phyloP scores from a whole-genome alignment of 352 stramenopile genomes.

The Hyphochytrium catenoides region DNA sequence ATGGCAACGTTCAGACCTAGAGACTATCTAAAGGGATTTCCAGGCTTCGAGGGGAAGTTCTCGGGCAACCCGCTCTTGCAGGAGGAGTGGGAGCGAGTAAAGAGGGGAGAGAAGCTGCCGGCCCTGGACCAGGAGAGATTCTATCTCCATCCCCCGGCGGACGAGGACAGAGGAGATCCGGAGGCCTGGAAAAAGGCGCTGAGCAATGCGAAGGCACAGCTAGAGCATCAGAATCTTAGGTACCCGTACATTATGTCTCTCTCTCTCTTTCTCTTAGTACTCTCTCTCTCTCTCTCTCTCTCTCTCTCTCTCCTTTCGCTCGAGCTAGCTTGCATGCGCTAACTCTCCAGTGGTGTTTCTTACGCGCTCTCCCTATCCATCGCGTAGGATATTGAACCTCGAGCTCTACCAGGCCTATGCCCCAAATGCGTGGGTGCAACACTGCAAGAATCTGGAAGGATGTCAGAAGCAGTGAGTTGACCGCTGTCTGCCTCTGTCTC shows the following conservation, averaged over 20 bases:
- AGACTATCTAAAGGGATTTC: slow-evolving; percentile 8
- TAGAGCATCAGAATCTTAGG: slow-evolving; percentile 11
- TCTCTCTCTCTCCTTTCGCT: neutral
- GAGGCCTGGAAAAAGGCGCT: slow-evolving; percentile 8
- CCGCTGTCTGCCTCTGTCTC: too few species aligned
- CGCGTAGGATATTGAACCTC: slow-evolving; percentile 11
- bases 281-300: neutral
- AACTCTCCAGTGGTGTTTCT: neutral
- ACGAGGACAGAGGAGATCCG: slow-evolving; percentile 5
- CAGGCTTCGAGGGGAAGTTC: neutral
- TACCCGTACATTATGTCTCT: neutral
- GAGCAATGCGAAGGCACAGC: slow-evolving; percentile 10
- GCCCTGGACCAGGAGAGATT: slow-evolving; percentile 8
- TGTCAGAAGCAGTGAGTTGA: too few species aligned
- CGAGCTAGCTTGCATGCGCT: neutral
- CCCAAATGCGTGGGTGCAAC: slow-evolving; percentile 9
- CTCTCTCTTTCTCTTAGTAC: neutral
- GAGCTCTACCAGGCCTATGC: slow-evolving; percentile 12
- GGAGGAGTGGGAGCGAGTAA: slow-evolving; percentile 7
- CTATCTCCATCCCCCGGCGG: slow-evolving; percentile 8
- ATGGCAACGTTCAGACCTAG: slow-evolving; percentile 10
- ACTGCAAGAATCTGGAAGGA: too few species aligned
- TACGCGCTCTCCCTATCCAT: too few species aligned
- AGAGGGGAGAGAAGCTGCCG: slow-evolving; percentile 5
- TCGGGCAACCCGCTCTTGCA: slow-evolving; percentile 8